Evolutionary conservation across 78 protist species (phyloP).

Genomic region (Planoprotostelium fungivorum): DNA sequence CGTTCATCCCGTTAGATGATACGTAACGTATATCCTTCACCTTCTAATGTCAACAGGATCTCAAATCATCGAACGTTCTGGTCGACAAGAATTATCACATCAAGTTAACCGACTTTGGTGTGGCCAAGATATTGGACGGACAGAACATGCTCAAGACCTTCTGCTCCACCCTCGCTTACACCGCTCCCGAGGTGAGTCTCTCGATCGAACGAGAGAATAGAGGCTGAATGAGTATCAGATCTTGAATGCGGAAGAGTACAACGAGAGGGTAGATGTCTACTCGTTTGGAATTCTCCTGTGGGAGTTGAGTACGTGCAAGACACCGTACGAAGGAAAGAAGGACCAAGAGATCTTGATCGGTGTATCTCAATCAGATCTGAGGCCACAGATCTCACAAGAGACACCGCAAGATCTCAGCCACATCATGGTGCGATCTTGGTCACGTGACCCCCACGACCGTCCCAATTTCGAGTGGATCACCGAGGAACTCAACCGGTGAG

Average conservation of each 20-base stretch:
- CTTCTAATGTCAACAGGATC: background rate
- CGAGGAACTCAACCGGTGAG: background rate
- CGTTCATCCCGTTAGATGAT: background rate
- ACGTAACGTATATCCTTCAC: background rate
- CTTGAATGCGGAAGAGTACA: background rate
- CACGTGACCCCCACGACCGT: background rate
- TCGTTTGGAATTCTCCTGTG: background rate
- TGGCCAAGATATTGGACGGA: background rate
- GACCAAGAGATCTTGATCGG: background rate
- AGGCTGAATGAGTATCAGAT: background rate
- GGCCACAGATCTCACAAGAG: background rate
- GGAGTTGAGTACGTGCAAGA: background rate
- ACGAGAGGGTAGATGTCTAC: background rate
- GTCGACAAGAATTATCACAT: background rate
- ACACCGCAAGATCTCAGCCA: background rate
- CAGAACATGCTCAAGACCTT: background rate
- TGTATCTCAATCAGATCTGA: background rate
- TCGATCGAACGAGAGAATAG: background rate
- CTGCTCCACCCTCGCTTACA: background rate
- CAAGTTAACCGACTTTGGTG: background rate
- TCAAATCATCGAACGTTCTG: background rate
- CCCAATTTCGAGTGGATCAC: background rate
- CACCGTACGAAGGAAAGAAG: background rate
- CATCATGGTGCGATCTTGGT: background rate
- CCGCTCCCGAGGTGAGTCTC: background rate